These are phyloP conservation scores for Eucalyptus fibrosa DNA, from an alignment of 345 rosid genomes.

Conservation along the genomic window DNA sequence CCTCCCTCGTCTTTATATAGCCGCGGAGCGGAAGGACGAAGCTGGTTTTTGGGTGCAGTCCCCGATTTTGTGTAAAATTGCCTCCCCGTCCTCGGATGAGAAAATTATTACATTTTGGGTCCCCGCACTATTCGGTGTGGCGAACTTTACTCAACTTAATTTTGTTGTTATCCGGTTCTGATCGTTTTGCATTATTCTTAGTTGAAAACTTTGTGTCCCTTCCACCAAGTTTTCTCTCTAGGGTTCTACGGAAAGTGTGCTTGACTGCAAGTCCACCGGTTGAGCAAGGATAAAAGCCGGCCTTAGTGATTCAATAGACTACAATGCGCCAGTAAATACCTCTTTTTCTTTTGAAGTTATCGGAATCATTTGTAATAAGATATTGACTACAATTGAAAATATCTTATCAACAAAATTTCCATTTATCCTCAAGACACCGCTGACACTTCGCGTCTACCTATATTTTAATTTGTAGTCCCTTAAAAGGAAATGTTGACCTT, in stretches of 20 bases:
- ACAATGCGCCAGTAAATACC: fast-evolving
- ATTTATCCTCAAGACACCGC: too few species aligned
- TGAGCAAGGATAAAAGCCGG: too few species aligned
- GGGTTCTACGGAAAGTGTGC: neutral
- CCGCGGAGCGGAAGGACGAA: neutral
- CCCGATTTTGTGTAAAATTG: neutral
- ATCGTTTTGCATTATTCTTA: too few species aligned
- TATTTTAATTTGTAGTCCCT: neutral
- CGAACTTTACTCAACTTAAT: neutral
- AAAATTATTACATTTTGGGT: neutral
- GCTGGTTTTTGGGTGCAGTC: neutral
- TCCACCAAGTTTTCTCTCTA: neutral
- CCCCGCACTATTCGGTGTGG: neutral
- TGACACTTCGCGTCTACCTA: fast-evolving
- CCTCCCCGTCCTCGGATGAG: neutral
- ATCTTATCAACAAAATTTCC: too few species aligned
- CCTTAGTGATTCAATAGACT: too few species aligned
- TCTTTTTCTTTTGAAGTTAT: too few species aligned
- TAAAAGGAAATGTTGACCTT: neutral
- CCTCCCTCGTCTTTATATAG: neutral
- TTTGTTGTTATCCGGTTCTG: neutral
- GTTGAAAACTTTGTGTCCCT: neutral
- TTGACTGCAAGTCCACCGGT: too few species aligned
- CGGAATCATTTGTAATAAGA: too few species aligned
- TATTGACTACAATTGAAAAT: too few species aligned